A percentile compares a stretch with the other conserved stretches of the same genome.
These are phyloP conservation scores for Xylaria acuta DNA, from an alignment of 495 filamentous ascomycete genomes.

Conservation along the genomic window DNA sequence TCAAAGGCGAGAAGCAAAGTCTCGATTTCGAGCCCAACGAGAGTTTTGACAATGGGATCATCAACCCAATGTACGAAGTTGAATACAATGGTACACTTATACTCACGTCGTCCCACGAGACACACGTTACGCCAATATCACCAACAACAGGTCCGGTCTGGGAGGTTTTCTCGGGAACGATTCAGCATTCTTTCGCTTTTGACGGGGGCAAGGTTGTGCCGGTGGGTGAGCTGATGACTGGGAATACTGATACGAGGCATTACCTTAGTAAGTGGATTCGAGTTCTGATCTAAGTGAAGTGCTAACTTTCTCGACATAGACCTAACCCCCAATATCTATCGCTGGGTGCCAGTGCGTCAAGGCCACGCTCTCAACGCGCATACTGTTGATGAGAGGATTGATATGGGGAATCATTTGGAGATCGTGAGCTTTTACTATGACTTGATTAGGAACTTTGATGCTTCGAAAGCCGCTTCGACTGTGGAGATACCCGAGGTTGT, in stretches of 20 bases:
- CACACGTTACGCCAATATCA: constrained; percentile 62
- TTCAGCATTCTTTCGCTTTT: constrained; percentile 63
- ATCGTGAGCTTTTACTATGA: constrained; percentile 59
- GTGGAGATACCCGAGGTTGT: constrained; percentile 25
- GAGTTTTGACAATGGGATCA: constrained; percentile 38
- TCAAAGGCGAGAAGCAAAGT: constrained; percentile 46
- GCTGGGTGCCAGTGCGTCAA: constrained; percentile 59
- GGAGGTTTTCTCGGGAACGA: constrained; percentile 63
- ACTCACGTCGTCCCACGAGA: constrained; percentile 50
- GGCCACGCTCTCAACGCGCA: constrained; percentile 58
- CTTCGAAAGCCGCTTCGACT: constrained; percentile 30
- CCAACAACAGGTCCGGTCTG: constrained; percentile 56
- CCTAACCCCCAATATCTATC: constrained; percentile 64
- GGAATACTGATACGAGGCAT: constrained; percentile 67
- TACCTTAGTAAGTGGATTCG: constrained; percentile 54
- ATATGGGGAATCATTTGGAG: constrained; percentile 62
- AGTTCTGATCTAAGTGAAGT: constrained; percentile 40
- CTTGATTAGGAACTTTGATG: constrained; percentile 48
- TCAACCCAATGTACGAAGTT: constrained; percentile 57
- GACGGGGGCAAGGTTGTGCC: constrained; percentile 64
- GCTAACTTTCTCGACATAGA: constrained; percentile 58
- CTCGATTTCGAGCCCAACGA: constrained; percentile 46
- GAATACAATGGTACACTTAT: constrained; percentile 60
- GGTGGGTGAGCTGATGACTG: constrained; percentile 70
- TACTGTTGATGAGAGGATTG: constrained; percentile 62